phyloP scores from a whole-genome alignment of 106 monocot genomes.

The Apostasia ramifera region DNA sequence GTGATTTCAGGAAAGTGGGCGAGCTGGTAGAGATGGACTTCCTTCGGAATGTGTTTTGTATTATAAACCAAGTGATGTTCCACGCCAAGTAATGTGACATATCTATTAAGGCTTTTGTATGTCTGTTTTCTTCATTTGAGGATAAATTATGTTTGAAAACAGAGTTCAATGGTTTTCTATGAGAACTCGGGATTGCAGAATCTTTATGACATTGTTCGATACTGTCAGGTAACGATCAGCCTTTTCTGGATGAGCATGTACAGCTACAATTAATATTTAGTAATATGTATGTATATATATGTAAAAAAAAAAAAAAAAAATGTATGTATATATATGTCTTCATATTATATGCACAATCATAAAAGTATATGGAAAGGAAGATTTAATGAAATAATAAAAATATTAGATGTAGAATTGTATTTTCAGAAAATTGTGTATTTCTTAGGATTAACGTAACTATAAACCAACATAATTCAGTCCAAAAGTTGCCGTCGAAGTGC shows the following conservation, averaged over 20 bases:
- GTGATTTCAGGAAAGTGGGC: constrained; percentile 82
- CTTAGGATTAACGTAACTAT: background rate
- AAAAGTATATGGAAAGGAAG: background rate
- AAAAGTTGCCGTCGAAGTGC: constrained; percentile 74
- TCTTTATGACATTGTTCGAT: constrained; percentile 91
- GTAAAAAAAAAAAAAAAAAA: too few relatives aligned
- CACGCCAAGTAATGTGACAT: constrained; percentile 58
- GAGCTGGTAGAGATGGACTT: constrained; percentile 98
- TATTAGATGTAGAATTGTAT: background rate
- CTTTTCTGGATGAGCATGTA: background rate
- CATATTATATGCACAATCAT: background rate
- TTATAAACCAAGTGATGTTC: constrained; percentile 83
- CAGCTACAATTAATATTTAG: too few relatives aligned
- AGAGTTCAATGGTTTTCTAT: constrained; percentile 99
- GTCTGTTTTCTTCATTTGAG: constrained; percentile 4
- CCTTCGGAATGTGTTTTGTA: constrained; percentile 96
- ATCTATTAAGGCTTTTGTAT: background rate
- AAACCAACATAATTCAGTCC: constrained; percentile 41
- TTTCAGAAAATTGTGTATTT: background rate
- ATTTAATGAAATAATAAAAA: background rate
- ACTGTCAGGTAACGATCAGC: constrained; percentile 74
- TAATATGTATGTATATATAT: background rate
- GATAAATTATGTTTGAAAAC: constrained; percentile 6
- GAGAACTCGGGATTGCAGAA: constrained; percentile 97
- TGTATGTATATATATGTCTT: background rate